Conservation (phyloP, 164 flowering plant species). For the Annona cherimola region DNA sequence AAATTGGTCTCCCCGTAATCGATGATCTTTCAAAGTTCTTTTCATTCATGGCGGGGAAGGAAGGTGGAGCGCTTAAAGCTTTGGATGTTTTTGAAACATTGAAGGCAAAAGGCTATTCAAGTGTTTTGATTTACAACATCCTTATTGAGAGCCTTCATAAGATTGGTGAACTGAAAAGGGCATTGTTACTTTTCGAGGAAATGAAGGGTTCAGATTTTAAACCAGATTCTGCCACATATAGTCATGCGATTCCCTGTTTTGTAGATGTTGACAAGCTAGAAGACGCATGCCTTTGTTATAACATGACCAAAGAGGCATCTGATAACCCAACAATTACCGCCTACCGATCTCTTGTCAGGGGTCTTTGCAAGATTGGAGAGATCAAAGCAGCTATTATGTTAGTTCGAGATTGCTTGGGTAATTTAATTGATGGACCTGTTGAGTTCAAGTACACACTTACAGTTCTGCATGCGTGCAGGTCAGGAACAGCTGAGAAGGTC, state of each 20-base stretch:
- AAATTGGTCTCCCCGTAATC: conserved; percentile 39
- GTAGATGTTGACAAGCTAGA: conserved; percentile 48
- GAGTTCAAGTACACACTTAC: conserved; percentile 78
- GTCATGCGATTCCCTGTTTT: conserved; percentile 58
- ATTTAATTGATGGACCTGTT: conserved; percentile 61
- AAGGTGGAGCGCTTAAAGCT: conserved; percentile 35
- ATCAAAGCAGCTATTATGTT: conserved; percentile 65
- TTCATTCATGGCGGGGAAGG: conserved; percentile 40
- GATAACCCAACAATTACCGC: conserved; percentile 55
- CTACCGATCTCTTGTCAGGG: conserved; percentile 65
- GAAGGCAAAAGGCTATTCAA: conserved; percentile 48
- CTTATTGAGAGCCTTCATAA: conserved; percentile 58
- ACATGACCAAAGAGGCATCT: conserved; percentile 51
- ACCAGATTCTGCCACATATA: conserved; percentile 59
- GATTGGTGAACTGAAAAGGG: conserved; percentile 47
- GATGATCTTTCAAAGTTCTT: conserved; percentile 63
- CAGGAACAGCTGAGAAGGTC: conserved; percentile 58
- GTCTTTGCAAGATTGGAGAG: conserved; percentile 71
- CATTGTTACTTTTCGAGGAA: conserved; percentile 55
- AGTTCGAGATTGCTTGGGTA: conserved; percentile 82
- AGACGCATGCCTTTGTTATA: conserved; percentile 69
- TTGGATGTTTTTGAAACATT: conserved; percentile 52
- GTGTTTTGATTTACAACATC: conserved; percentile 58
- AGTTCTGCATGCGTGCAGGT: conserved; percentile 60
- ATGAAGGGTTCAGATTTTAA: conserved; percentile 34